Conservation (phyloP, 2,329 filamentous ascomycete species). For the Fusarium cyanostomum region DNA sequence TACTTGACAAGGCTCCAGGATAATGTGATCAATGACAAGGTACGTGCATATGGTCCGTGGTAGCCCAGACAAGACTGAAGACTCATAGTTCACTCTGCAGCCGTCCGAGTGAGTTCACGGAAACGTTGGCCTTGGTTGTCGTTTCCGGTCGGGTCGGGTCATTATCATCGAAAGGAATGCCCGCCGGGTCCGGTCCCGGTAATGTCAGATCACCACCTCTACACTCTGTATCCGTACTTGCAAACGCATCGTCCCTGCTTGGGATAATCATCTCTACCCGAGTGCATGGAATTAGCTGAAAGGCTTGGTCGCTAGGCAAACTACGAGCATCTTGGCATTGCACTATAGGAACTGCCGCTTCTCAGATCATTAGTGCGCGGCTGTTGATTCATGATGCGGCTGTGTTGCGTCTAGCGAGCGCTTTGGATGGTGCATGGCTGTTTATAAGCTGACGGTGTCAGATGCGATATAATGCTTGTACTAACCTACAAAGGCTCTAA, state of each 20-base stretch:
- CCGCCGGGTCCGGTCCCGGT: slow-evolving; percentile 5
- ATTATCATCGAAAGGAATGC: slow-evolving; percentile 3
- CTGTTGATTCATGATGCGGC: slow-evolving; percentile 14
- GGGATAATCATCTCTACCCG: background rate
- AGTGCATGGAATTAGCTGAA: background rate
- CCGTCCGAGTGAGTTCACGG: background rate
- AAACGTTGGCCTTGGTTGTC: slow-evolving; percentile 3
- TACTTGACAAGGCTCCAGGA: background rate
- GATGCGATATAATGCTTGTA: background rate
- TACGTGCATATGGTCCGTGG: slow-evolving; percentile 9
- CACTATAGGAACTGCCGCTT: slow-evolving; percentile 7
- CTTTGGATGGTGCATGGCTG: slow-evolving; percentile 4
- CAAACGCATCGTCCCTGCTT: background rate
- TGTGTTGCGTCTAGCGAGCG: slow-evolving; percentile 10
- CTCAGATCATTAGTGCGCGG: slow-evolving; percentile 16
- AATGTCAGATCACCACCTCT: background rate
- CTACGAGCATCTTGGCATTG: background rate
- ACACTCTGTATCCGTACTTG: background rate
- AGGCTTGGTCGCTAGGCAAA: background rate
- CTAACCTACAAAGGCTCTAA: background rate
- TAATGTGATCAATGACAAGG: slow-evolving; percentile 4
- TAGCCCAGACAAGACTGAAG: background rate
- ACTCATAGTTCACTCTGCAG: background rate
- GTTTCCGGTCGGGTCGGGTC: slow-evolving; percentile 5
- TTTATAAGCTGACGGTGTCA: slow-evolving; percentile 1